Base-by-base conservation (phyloP, 306 rosid species). In the Vigna unguiculata region DNA sequence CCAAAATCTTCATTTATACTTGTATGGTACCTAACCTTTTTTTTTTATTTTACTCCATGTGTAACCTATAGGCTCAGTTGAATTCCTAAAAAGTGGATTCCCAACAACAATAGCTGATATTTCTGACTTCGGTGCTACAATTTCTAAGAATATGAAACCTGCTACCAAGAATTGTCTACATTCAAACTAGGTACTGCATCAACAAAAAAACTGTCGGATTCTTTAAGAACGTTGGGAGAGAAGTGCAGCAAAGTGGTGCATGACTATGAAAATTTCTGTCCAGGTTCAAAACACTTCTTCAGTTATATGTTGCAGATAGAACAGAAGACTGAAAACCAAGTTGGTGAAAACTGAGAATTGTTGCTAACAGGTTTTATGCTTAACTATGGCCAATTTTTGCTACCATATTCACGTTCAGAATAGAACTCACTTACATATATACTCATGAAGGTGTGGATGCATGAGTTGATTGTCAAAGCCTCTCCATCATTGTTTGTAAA, bases 211-310 rank as follows among this genome's bases (percentile, higher is more conserved):
- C 66, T 65, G 13, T 76, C 67, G 52, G 24, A 63, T 75, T 75
- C 64, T 65, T 38, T 52, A 52, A 51, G 73, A 64, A 64, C 11
- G 80, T 76, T 76, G 38, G 80, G 72, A 64, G 63, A 62, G 52
- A 75, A 62, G 19, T 9, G 62, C 64, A 21, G 63, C 63, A 64
- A 51, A 51, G 30, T 49, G 54, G 30, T 36, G 34, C 49, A 64
- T 9, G 16, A 61, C 7, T 38, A 24, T 9, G 43, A 30, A 48
- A 13, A 51, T 20, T 63, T 17, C 21, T 49, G 7, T n/a, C n/a
- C 34, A 48, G 46, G 28, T 48, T 62, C 15, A 32, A 75, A 62
- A 19, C 63, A 60, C 61, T 46, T 11, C 9, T 75, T 75, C 63
- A 36, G 25, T 14, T 58, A 15, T 63, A 9, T 63, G 36, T 57